Percentiles rank a stretch among this genome's conserved stretches.
phyloP scores from a whole-genome alignment of 2,329 filamentous ascomycete species.

The Pseudopithomyces chartarum region DNA sequence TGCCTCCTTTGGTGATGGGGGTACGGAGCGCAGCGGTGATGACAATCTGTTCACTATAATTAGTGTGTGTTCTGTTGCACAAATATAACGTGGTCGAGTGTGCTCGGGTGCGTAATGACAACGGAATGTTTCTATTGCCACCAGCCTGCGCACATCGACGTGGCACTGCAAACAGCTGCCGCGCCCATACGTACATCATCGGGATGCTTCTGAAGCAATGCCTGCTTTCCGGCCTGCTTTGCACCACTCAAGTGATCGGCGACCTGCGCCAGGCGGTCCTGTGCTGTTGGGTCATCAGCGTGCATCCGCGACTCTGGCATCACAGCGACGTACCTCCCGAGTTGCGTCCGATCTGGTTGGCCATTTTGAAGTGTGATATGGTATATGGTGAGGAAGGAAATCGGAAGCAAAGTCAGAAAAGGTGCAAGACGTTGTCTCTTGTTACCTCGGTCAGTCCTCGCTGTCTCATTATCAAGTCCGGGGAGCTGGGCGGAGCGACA shows the following conservation, averaged over 20 bases:
- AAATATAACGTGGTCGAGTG: neutral
- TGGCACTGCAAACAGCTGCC: neutral
- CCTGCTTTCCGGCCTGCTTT: constrained; percentile 41
- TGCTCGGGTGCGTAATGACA: neutral
- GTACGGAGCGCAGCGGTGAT: constrained; percentile 91
- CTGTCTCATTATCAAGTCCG: constrained; percentile 17
- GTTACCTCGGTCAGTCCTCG: constrained; percentile 2
- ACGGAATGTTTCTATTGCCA: neutral
- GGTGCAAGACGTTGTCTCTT: neutral
- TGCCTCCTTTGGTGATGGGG: constrained; percentile 89
- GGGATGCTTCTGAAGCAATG: constrained; percentile 58
- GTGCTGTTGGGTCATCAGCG: constrained; percentile 47
- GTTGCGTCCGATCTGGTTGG: constrained; percentile 43
- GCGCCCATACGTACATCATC: constrained; percentile 55
- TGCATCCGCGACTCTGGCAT: neutral
- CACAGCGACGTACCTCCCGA: constrained; percentile 20
- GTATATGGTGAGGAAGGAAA: constrained; percentile 5
- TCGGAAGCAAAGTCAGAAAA: constrained; percentile 5
- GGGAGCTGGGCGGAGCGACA: constrained; percentile 9
- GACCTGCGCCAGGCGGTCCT: constrained; percentile 64
- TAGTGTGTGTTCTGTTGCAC: neutral
- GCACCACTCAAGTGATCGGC: constrained; percentile 57
- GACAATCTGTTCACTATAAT: constrained; percentile 62
- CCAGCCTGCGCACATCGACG: neutral
- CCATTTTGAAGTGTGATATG: constrained; percentile 33